A percentile compares a stretch with the other conserved stretches of the same genome.
Evolutionary conservation across 1,284 basidiomycete species (phyloP).

Genomic region (Cutaneotrichosporon cavernicola): DNA sequence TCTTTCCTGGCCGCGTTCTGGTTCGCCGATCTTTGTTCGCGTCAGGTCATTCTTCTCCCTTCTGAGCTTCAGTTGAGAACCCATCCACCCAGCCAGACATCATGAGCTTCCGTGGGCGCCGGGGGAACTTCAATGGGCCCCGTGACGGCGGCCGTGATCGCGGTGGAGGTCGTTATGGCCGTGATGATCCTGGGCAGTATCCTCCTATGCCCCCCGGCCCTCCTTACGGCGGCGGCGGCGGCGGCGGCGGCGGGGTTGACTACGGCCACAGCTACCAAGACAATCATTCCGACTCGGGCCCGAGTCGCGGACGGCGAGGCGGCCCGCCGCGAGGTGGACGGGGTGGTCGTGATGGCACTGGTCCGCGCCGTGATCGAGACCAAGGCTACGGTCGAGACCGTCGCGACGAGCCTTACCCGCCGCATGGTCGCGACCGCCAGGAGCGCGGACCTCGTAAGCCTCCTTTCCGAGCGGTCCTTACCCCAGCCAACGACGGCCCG

Average conservation of each 20-base stretch:
- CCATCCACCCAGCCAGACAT: neutral
- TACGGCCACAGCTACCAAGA: conserved; percentile 15
- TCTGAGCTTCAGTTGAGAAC: conserved; percentile 11
- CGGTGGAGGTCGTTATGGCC: neutral
- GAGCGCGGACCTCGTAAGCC: conserved; percentile 10
- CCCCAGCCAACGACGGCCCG: neutral
- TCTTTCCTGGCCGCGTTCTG: neutral
- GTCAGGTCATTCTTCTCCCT: conserved; percentile 1
- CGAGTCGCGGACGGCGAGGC: conserved; percentile 7
- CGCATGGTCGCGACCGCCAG: conserved; percentile 4
- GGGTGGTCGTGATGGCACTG: conserved; percentile 16
- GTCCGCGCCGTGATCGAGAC: conserved; percentile 57
- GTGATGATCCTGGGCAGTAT: conserved; percentile 12
- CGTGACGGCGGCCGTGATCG: neutral
- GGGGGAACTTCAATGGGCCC: conserved; percentile 6
- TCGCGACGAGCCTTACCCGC: conserved; percentile 1
- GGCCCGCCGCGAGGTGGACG: conserved; percentile 16
- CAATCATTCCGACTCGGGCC: conserved; percentile 10
- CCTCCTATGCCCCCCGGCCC: conserved; percentile 1
- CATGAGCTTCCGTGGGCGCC: conserved; percentile 5
- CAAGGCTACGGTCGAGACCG: conserved; percentile 35
- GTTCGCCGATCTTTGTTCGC: neutral
- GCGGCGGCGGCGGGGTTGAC: neutral
- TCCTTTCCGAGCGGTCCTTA: neutral
- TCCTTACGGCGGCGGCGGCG: neutral